phyloP scores from a whole-genome alignment of 1,284 basidiomycete genomes.

The Sanguinoderma infundibulare region DNA sequence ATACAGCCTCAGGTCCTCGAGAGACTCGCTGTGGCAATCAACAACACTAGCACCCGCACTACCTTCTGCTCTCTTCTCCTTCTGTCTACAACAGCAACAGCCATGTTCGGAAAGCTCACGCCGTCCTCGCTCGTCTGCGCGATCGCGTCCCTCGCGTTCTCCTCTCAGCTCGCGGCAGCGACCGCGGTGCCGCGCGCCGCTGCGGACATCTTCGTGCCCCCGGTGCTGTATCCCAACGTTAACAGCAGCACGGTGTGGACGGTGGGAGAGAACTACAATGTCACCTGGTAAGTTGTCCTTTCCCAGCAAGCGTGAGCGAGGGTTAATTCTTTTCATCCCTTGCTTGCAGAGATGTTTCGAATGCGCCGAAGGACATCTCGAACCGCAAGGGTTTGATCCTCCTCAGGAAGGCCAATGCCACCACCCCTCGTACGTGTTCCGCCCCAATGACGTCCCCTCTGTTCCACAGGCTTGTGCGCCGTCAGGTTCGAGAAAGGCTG shows the following conservation, averaged over 20 bases:
- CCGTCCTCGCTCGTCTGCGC: background rate
- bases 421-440: constrained; percentile 33
- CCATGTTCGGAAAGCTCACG: constrained; percentile 11
- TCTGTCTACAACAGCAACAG: background rate
- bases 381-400: constrained; percentile 44
- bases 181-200: background rate
- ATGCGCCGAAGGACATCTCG: constrained; percentile 46
- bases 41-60: background rate
- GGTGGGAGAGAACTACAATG: constrained; percentile 40
- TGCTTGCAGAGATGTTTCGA: constrained; percentile 40
- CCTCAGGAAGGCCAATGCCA: constrained; percentile 39
- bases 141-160: constrained; percentile 14
- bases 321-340: background rate
- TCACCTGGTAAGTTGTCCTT: constrained; percentile 44
- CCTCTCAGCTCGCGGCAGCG: constrained; percentile 17
- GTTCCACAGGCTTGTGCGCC: too few species aligned
- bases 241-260: constrained; percentile 40
- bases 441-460: too few species aligned
- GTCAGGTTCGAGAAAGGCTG: too few species aligned
- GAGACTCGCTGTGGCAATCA: background rate
- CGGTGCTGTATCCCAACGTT: constrained; percentile 42
- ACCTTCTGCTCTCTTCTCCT: background rate
- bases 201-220: constrained; percentile 48
- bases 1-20: too few species aligned
- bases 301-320: background rate